phyloP scores from a whole-genome alignment of 2,329 filamentous ascomycete genomes.

The Colletotrichum tofieldiae region DNA sequence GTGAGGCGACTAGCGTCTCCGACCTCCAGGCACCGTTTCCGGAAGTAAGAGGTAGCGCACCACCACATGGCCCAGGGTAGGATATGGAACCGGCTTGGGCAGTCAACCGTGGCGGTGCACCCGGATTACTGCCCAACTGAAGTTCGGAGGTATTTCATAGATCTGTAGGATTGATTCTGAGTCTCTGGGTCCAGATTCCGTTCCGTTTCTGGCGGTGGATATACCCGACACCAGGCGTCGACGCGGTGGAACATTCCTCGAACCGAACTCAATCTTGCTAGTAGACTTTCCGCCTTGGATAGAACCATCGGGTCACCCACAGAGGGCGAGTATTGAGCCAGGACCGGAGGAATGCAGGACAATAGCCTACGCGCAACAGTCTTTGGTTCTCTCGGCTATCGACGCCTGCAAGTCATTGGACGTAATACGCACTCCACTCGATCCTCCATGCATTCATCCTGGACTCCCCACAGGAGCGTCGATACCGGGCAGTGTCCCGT shows the following conservation, averaged over 20 bases:
- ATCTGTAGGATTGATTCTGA: not conserved
- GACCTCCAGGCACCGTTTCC: constrained; percentile 3
- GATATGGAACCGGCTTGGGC: not conserved
- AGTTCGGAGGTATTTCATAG: not conserved
- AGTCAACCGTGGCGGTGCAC: not conserved
- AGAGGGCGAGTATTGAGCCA: not conserved
- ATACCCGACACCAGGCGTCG: not conserved
- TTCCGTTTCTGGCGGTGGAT: not conserved
- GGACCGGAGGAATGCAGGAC: not conserved
- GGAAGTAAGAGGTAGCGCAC: constrained; percentile 1
- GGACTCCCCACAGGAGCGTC: not conserved
- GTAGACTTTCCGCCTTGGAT: not conserved
- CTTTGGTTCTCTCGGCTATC: not conserved
- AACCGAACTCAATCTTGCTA: too few species aligned
- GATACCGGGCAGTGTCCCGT: not conserved
- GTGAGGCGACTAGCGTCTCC: too few species aligned
- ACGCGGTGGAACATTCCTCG: not conserved
- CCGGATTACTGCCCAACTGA: not conserved
- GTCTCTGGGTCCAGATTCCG: not conserved
- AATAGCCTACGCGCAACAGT: too few species aligned
- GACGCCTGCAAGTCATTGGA: not conserved
- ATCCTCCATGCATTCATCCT: not conserved
- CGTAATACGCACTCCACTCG: constrained; percentile 15
- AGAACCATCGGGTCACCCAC: too few species aligned
- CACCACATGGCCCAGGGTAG: not conserved